Base-by-base conservation (phyloP, 192 early-diverging fungal genomes). In the Fimicolochytrium jonesii region DNA sequence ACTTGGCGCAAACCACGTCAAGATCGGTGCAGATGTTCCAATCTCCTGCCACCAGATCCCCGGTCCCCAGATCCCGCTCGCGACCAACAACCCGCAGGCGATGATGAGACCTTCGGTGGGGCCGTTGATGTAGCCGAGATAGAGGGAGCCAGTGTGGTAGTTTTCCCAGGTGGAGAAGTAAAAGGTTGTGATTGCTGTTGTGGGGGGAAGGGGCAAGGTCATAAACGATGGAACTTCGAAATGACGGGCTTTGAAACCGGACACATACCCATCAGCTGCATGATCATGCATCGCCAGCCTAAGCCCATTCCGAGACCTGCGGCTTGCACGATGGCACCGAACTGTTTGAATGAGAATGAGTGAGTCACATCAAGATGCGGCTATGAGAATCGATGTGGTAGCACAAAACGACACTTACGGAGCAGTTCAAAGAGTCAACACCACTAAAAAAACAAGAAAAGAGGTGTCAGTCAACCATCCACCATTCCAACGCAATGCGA, bases 101-200 rank as follows among this genome's bases (percentile, higher is more conserved):
- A 85, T 79, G 42, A 92, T 54, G 31, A 95, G 83, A 26, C 93
- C 93, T 67, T 95, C 93, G 18, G 92, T 88, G 39, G 93, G 92
- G 3, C 92, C 93, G 60, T 87, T 90, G 76, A 91, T 88, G 61
- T 87, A 84, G 18, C 88, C 87, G 35, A 95, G 71, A 64, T 88
- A 93, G 29, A 95, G 73, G 1, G 86, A 77, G 10, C 90, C 90
- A 1, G 93, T 95, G 65, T 93, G 88, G 68, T 95, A 93, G 64
- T 92, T 90, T 77, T 95, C 93, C 91, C 91, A 93, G 13, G 93
- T 93, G 55, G 88, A 86, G 59, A 92, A 77, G 76, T 90, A 95
- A 70, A 95, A 95, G 76, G 87, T 89, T 20, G 74, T 73, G 41
- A 88, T 70, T 11, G 81, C n/a, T n/a, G n/a, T n/a, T 83, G 68